Evolutionary conservation across 495 filamentous ascomycete species (phyloP).

Genomic region (Copromyces sp.): DNA sequence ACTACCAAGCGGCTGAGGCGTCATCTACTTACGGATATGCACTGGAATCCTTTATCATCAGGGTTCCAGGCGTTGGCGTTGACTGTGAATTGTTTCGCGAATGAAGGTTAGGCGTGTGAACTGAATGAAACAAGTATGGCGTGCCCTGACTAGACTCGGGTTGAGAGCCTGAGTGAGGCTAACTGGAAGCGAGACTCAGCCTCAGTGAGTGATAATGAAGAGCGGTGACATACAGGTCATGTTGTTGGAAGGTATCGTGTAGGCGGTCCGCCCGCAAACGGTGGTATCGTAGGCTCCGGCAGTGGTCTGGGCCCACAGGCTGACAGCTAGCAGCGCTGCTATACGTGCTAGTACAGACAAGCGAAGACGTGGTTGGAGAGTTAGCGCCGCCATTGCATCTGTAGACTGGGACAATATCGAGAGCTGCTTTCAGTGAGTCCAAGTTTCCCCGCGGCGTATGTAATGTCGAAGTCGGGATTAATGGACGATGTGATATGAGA

Average conservation of each 20-base stretch:
- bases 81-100: conserved; percentile 1
- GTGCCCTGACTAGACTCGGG: not conserved
- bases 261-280: conserved; percentile 15
- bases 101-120: not conserved
- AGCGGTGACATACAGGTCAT: conserved; percentile 16
- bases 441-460: not conserved
- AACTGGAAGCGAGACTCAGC: not conserved
- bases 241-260: conserved; percentile 12
- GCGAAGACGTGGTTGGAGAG: not conserved
- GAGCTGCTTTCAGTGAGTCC: not conserved
- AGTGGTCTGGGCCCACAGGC: conserved; percentile 9
- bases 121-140: not conserved
- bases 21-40: conserved; percentile 16
- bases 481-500: not conserved
- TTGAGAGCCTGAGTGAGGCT: not conserved
- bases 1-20: not conserved
- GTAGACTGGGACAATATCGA: not conserved
- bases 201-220: not conserved
- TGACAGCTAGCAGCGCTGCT: not conserved
- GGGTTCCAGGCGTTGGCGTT: conserved; percentile 24
- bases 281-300: conserved; percentile 12
- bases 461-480: not conserved
- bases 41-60: conserved; percentile 17
- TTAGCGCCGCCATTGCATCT: not conserved
- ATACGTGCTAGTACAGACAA: not conserved